A percentile compares a stretch with the other conserved stretches of the same genome.
Evolutionary conservation across 805 yeast genomes (phyloP).

Genomic region (Wickerhamomyces kurtzmanii): DNA sequence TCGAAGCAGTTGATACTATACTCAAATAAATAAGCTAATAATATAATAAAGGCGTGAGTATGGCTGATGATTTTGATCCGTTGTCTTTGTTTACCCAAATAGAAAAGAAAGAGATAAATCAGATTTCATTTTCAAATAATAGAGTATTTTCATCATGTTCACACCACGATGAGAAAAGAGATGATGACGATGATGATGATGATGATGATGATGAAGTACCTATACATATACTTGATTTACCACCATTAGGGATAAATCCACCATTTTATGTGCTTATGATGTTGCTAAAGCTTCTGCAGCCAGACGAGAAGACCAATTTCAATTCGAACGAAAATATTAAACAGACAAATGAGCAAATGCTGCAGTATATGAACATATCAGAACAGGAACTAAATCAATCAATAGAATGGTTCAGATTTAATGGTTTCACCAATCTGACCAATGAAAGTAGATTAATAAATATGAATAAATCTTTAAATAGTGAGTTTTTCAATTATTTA

Average conservation of each 20-base stretch:
- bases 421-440: constrained; percentile 24
- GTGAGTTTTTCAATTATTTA: constrained; percentile 34
- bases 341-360: constrained; percentile 10
- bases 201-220: constrained; percentile 19
- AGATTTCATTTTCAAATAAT: background rate
- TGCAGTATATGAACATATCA: constrained; percentile 25
- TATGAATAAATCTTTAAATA: constrained; percentile 19
- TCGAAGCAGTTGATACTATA: background rate
- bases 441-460: constrained; percentile 14
- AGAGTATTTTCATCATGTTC: background rate
- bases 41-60: too few species aligned
- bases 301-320: constrained; percentile 44
- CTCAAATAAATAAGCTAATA: background rate
- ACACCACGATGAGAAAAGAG: background rate
- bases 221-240: constrained; percentile 51
- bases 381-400: constrained; percentile 16
- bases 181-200: constrained; percentile 1
- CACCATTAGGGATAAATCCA: constrained; percentile 35
- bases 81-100: constrained; percentile 9
- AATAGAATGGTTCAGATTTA: constrained; percentile 32
- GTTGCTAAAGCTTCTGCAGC: constrained; percentile 37
- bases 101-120: background rate
- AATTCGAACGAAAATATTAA: constrained; percentile 6
- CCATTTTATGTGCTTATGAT: constrained; percentile 33
- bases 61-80: constrained; percentile 12